Evolutionary conservation across 1,284 basidiomycete species (phyloP).

Genomic region (Pisolithus thermaeus): DNA sequence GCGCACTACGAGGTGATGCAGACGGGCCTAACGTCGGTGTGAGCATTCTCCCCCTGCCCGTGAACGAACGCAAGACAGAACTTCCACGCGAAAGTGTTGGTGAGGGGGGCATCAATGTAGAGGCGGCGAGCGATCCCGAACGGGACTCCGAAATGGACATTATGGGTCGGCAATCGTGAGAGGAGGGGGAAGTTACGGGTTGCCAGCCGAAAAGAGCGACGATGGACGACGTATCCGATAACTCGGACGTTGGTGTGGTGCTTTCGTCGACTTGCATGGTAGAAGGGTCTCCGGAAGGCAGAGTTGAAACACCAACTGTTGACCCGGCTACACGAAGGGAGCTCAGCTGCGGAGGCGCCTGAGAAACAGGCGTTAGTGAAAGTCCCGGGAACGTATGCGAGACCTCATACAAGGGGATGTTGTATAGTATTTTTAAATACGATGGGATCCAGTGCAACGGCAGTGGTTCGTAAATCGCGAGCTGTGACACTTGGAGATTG

Average conservation of each 20-base stretch:
- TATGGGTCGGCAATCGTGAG: slow-evolving; percentile 1
- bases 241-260: neutral
- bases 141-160: slow-evolving; percentile 33
- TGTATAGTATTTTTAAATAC: slow-evolving; percentile 53
- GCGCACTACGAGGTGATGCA: slow-evolving; percentile 12
- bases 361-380: slow-evolving; percentile 5
- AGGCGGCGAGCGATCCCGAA: slow-evolving; percentile 35
- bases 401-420: slow-evolving; percentile 60
- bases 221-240: too few species aligned
- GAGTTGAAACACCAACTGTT: slow-evolving; percentile 11
- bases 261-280: slow-evolving; percentile 10
- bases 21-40: slow-evolving; percentile 4
- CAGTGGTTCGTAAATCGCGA: slow-evolving; percentile 51
- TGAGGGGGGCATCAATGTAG: slow-evolving; percentile 30
- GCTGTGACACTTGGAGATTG: slow-evolving; percentile 19
- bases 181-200: too few species aligned
- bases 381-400: neutral
- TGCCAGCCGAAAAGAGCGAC: too few species aligned
- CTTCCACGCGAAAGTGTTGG: slow-evolving; percentile 42
- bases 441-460: slow-evolving; percentile 46
- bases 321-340: slow-evolving; percentile 34
- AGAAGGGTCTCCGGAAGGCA: slow-evolving; percentile 6
- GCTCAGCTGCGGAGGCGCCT: slow-evolving; percentile 31
- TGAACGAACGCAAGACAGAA: slow-evolving; percentile 31
- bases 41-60: slow-evolving; percentile 13